Conservation (phyloP, 176 grass and related monocot genomes). For the Avena insularis region DNA sequence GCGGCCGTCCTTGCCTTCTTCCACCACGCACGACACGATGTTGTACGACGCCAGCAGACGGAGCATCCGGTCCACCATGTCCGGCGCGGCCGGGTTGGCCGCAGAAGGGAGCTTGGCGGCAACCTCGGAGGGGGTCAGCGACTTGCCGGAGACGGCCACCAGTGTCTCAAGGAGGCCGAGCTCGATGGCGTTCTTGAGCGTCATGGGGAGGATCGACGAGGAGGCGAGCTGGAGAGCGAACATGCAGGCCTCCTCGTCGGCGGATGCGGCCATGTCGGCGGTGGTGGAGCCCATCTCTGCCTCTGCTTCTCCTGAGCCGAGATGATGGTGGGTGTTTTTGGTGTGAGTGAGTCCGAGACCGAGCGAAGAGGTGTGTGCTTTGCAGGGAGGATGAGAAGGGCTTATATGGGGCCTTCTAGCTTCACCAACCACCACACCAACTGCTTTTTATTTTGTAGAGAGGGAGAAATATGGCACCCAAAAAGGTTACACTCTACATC, state of each 20-base stretch:
- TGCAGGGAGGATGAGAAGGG: not conserved
- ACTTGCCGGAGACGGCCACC: conserved; percentile 30
- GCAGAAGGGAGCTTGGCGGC: conserved; percentile 56
- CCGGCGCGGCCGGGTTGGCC: conserved; percentile 54
- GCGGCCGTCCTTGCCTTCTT: conserved; percentile 57
- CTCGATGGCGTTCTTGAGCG: conserved; percentile 92
- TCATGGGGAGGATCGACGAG: conserved; percentile 93
- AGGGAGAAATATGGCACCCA: not conserved
- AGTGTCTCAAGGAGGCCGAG: conserved; percentile 80
- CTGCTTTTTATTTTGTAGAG: not conserved
- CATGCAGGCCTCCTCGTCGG: conserved; percentile 96
- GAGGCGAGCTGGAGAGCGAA: conserved; percentile 75
- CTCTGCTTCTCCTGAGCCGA: not conserved
- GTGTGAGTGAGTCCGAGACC: not conserved
- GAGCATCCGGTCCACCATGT: conserved; percentile 94
- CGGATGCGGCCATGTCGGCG: conserved; percentile 41
- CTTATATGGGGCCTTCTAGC: conserved; percentile 42
- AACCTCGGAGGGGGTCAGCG: conserved; percentile 59
- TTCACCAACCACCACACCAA: conserved; percentile 60
- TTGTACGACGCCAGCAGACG: conserved; percentile 78
- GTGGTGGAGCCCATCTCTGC: conserved; percentile 58
- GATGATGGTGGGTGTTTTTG: not conserved
- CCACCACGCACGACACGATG: conserved; percentile 57
- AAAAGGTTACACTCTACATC: not conserved
- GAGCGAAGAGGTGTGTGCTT: conserved; percentile 2